phyloP scores from a whole-genome alignment of 202 grass and related monocot species.

The Digitaria exilis region DNA sequence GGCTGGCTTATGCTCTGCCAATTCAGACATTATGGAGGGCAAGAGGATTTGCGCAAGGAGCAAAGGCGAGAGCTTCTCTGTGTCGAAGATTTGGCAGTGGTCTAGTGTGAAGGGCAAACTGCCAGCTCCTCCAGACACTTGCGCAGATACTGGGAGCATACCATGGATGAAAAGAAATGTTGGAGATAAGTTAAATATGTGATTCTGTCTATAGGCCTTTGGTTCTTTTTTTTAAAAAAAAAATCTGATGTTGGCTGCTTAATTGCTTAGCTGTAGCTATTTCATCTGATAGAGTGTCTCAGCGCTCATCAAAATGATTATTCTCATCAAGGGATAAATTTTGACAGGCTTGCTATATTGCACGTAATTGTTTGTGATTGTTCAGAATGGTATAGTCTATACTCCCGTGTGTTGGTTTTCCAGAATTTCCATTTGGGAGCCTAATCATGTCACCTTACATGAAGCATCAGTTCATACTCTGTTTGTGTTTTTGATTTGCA shows the following conservation, averaged over 20 bases:
- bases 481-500: background rate
- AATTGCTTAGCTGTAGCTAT: slow-evolving; percentile 46
- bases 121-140: slow-evolving; percentile 52
- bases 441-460: background rate
- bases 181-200: slow-evolving; percentile 50
- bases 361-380: slow-evolving; percentile 2
- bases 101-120: slow-evolving; percentile 71
- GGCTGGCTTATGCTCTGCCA: slow-evolving; percentile 45
- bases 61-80: slow-evolving; percentile 96
- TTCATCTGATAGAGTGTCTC: slow-evolving; percentile 13
- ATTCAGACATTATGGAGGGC: slow-evolving; percentile 71
- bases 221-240: slow-evolving; percentile 17
- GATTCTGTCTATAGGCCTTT: slow-evolving; percentile 51
- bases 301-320: background rate
- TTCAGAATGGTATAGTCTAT: slow-evolving; percentile 4
- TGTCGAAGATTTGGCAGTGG: slow-evolving; percentile 99
- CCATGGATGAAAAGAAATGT: slow-evolving; percentile 61
- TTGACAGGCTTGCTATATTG: slow-evolving; percentile 22
- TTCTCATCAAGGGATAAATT: slow-evolving; percentile 24
- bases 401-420: background rate
- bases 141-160: slow-evolving; percentile 49
- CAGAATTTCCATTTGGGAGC: slow-evolving; percentile 2
- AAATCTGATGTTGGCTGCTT: slow-evolving; percentile 27
- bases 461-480: slow-evolving; percentile 1
- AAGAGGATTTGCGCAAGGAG: slow-evolving; percentile 72